Evolutionary conservation across 2,329 filamentous ascomycete species (phyloP).

Genomic region (Xylogone sp.): DNA sequence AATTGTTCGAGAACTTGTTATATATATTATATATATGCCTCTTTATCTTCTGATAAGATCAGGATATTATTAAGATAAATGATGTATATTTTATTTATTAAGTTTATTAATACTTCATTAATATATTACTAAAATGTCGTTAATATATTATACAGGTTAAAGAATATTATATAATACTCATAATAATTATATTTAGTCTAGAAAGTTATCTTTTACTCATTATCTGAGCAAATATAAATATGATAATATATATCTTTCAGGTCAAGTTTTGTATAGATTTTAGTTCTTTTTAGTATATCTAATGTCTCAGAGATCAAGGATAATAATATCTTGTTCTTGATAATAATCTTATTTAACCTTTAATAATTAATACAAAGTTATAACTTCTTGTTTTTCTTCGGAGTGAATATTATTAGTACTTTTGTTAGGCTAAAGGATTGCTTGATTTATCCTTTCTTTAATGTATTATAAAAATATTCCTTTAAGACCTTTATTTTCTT

Average conservation of each 20-base stretch:
- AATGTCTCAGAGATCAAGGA: slow-evolving; percentile 29
- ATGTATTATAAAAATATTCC: slow-evolving; percentile 15
- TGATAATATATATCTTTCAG: slow-evolving; percentile 28
- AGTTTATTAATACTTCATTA: slow-evolving; percentile 17
- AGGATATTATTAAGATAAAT: slow-evolving; percentile 28
- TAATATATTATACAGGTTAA: slow-evolving; percentile 16
- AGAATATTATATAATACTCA: slow-evolving; percentile 30
- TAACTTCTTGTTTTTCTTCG: slow-evolving; percentile 25
- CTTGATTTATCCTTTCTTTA: slow-evolving; percentile 17
- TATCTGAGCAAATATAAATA: slow-evolving; percentile 26
- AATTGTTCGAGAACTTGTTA: slow-evolving; percentile 3
- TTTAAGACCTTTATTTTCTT: slow-evolving; percentile 11
- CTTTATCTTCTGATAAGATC: slow-evolving; percentile 19
- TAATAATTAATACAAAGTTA: slow-evolving; percentile 33
- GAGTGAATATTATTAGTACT: slow-evolving; percentile 27
- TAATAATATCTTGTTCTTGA: slow-evolving; percentile 30
- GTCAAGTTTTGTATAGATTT: slow-evolving; percentile 30
- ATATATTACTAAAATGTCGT: slow-evolving; percentile 24
- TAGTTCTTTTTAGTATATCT: slow-evolving; percentile 16
- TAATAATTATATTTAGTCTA: slow-evolving; percentile 27
- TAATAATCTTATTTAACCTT: slow-evolving; percentile 29
- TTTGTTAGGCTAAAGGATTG: slow-evolving; percentile 12
- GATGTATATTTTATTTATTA: slow-evolving; percentile 8
- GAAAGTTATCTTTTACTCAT: slow-evolving; percentile 33
- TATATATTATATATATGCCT: slow-evolving; percentile 13